Evolutionary conservation across 148 eudicot genomes (phyloP), one percentile per base, ranked within the genome.

Genomic region (Cornus suecica): DNA sequence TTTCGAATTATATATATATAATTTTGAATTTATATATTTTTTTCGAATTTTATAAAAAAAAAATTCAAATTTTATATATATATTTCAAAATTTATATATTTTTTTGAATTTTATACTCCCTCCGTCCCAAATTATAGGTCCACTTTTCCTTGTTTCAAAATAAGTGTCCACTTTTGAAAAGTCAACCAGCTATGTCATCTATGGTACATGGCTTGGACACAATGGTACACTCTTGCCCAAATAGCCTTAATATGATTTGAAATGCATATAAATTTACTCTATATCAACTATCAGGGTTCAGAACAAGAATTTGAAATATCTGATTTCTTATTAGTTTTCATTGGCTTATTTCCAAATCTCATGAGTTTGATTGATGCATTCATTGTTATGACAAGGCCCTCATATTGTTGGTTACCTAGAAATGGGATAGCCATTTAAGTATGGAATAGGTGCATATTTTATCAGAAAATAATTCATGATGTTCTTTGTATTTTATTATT

Each of bases 191-290:
- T n/a, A n/a, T n/a, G n/a, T n/a, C n/a, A n/a, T n/a, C n/a, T n/a
- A n/a, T n/a, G n/a, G n/a, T 97, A 4, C 97, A 91, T 73, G 85
- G 80, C 80, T 84, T 95, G 86, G 99, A 95, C 66, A 88, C 68
- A 83, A 91, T 95, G 99, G 99, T 95, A 92, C 30, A 42, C 76
- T 64, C 78, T 82, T 68, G 18, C 56, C 9, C 25, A 29, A 32
- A 48, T 56, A 70, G 2, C 27, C 29, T 31, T 72, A 25, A 34
- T 65, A n/a, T 16, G 22, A 25, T 13, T 71, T 72, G 31, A 30
- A 48, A 16, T 2, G 2, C 54, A 48, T 37, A 48, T 16, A 7
- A 14, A 58, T n/a, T 58, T 18, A 20, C 23, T 4, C n/a, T 58
- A 58, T n/a, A n/a, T n/a, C n/a, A n/a, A n/a, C n/a, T n/a, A 14